These are phyloP conservation scores for Amanita jacksonii DNA, from an alignment of 768 basidiomycete genomes.

Conservation along the genomic window DNA sequence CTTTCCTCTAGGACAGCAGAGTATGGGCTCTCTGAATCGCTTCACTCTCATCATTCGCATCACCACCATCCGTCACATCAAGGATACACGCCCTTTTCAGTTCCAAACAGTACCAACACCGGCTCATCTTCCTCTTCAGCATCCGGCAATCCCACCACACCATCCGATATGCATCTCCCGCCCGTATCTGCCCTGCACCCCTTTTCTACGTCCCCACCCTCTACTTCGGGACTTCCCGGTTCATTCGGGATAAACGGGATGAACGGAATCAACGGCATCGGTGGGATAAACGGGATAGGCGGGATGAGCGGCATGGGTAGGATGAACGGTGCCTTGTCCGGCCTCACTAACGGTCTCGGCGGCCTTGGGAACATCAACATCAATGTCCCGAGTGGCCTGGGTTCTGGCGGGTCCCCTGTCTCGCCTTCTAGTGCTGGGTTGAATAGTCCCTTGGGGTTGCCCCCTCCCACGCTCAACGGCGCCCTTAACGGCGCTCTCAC, in stretches of 20 bases:
- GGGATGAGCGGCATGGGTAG: background rate
- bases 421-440: background rate
- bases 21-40: slow-evolving; percentile 33
- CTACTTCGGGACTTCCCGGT: background rate
- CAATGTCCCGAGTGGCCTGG: slow-evolving; percentile 8
- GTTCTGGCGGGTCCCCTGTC: background rate
- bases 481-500: too few relatives aligned
- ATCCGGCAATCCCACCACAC: background rate
- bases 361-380: slow-evolving; percentile 4
- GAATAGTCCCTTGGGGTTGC: background rate
- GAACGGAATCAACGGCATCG: background rate
- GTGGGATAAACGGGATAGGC: too few relatives aligned
- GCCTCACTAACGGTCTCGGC: background rate
- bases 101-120: slow-evolving; percentile 1
- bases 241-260: background rate
- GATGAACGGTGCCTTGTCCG: background rate
- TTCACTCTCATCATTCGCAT: slow-evolving; percentile 22
- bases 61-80: slow-evolving; percentile 12
- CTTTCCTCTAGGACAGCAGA: slow-evolving; percentile 16
- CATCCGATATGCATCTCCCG: slow-evolving; percentile 15
- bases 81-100: slow-evolving; percentile 8
- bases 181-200: slow-evolving; percentile 13
- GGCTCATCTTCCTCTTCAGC: background rate
- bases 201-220: background rate
- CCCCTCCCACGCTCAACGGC: too few relatives aligned